phyloP scores from a whole-genome alignment of 495 filamentous ascomycete genomes.

The Articulospora tetracladia region DNA sequence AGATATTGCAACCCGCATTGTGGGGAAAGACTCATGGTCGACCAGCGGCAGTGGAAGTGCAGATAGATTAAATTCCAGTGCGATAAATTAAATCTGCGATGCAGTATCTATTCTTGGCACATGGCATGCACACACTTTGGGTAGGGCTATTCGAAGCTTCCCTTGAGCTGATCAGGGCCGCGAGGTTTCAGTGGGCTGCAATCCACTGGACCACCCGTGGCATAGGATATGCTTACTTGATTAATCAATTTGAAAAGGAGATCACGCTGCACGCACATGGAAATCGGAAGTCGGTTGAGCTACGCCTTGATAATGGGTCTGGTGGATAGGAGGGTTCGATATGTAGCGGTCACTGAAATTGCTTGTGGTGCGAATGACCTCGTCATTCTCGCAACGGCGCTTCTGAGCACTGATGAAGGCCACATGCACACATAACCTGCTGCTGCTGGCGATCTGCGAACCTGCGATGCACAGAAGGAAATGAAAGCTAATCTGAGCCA shows the following conservation, averaged over 20 bases:
- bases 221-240: background rate
- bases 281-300: background rate
- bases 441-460: background rate
- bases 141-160: background rate
- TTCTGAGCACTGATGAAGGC: background rate
- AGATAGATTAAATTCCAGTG: background rate
- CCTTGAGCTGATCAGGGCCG: background rate
- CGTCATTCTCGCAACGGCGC: background rate
- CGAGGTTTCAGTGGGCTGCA: background rate
- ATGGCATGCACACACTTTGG: background rate
- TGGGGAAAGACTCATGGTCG: background rate
- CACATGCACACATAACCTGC: background rate
- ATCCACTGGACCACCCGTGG: background rate
- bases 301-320: background rate
- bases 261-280: background rate
- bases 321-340: background rate
- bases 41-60: background rate
- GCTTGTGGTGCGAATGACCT: background rate
- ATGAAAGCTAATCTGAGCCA: background rate
- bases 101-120: background rate
- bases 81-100: background rate
- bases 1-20: background rate
- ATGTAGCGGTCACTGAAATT: background rate
- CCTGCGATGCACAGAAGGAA: background rate
- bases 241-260: background rate